Evolutionary conservation across 192 early-diverging fungal species (phyloP).

Genomic region (Pilaira anomala): DNA sequence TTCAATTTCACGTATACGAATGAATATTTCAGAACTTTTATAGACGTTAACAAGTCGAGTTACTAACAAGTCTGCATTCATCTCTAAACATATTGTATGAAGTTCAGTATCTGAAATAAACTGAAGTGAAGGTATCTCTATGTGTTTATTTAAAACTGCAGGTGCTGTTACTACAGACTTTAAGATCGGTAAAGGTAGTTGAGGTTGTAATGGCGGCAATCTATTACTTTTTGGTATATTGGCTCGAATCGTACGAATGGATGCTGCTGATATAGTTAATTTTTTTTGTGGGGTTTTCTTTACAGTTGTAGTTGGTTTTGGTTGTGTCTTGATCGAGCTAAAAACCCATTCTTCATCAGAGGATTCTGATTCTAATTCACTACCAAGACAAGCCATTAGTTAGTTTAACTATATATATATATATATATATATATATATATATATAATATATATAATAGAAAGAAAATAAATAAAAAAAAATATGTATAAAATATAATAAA

Average conservation of each 20-base stretch:
- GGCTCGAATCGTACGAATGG: not conserved
- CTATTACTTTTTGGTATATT: not conserved
- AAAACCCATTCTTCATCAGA: constrained; percentile 32
- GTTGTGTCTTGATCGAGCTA: constrained; percentile 7
- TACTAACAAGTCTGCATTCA: constrained; percentile 5
- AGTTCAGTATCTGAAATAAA: constrained; percentile 18
- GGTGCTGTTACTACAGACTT: not conserved
- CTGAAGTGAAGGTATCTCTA: not conserved
- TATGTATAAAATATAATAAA: no score
- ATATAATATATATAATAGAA: no score
- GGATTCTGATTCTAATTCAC: constrained; percentile 17
- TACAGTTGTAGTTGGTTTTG: constrained; percentile 10
- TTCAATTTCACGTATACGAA: constrained; percentile 20
- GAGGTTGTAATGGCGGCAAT: not conserved
- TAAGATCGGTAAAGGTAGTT: not conserved
- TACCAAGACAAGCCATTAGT: not conserved
- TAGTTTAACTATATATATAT: no score
- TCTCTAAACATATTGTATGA: constrained; percentile 3
- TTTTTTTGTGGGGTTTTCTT: not conserved
- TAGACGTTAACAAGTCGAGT: constrained; percentile 14
- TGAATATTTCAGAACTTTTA: constrained; percentile 18
- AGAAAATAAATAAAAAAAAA: no score
- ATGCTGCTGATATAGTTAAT: not conserved
- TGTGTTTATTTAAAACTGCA: not conserved
- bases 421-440: no score